Conservation (phyloP, 345 rosid genomes). For the Gossypium thurberi region DNA sequence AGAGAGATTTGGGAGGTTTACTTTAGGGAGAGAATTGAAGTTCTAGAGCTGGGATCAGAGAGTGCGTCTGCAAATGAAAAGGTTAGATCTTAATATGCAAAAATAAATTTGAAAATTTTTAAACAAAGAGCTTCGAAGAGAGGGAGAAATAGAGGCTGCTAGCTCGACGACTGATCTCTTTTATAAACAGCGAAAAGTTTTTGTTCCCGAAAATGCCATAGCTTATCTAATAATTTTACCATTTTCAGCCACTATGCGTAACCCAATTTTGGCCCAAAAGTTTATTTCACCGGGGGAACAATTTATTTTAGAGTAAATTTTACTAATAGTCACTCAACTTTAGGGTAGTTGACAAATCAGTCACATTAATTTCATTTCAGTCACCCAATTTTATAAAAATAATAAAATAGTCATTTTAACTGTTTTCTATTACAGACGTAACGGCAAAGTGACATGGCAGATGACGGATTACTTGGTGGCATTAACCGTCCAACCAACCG, state of each 20-base stretch:
- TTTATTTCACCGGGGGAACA: too few relatives aligned
- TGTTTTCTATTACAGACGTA: fast-evolving
- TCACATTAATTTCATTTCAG: fast-evolving
- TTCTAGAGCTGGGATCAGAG: conserved; percentile 36
- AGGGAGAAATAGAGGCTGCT: background rate
- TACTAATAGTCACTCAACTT: too few relatives aligned
- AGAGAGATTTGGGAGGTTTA: background rate
- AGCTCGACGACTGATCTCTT: background rate
- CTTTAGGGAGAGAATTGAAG: background rate
- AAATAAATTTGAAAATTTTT: background rate
- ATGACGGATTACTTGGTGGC: too few relatives aligned
- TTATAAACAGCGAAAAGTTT: background rate
- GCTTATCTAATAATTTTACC: background rate
- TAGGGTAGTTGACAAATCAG: fast-evolving
- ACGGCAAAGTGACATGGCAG: too few relatives aligned
- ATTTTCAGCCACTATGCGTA: too few relatives aligned
- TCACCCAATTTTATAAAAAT: too few relatives aligned
- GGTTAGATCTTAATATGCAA: conserved; percentile 22
- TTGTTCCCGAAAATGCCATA: conserved; percentile 15
- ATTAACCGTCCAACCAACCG: too few relatives aligned
- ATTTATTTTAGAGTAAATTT: too few relatives aligned
- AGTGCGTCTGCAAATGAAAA: conserved; percentile 36
- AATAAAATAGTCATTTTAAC: too few relatives aligned
- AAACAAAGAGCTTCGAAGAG: background rate
- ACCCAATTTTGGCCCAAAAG: too few relatives aligned